Base-by-base conservation (phyloP, 225 moss, liverwort and hornwort genomes). In the Thuidium tamariscinum region DNA sequence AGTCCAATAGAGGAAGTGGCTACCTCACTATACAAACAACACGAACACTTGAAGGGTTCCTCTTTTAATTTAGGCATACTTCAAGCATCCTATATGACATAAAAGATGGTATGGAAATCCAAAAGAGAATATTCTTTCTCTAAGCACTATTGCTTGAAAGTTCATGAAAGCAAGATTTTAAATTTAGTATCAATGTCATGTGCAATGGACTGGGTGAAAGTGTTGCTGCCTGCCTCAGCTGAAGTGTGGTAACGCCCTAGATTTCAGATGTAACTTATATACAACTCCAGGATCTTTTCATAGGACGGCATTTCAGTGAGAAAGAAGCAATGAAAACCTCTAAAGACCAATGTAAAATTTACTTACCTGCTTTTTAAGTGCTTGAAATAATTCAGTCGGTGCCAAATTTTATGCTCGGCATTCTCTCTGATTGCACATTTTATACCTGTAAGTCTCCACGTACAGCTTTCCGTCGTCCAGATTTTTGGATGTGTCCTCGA, bases 361-460 rank as follows among this genome's bases (percentile, higher is more conserved):
- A 81, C 87, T 52, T 56, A 92, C 93, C 91, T 91, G 92, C 87
- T 94, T 90, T 98, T 98, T 85, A 98, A 88, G 83, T 98, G 96
- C 92, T 93, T 95, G 86, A 98, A 95, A 59, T 95, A 97, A 82
- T 94, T 95, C 32, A 98, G 92, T 68, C 98, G 94, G 88, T 98
- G 98, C 98, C 98, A 98, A 37, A 98, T 91, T 89, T 98, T 98
- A 80, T 95, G 95, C 89, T 98, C 98, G 41, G 98, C 98, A 89
- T 96, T 95, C 86, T 98, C 98, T 84, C 98, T 87, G n/a, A 98
- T 95, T 37, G 98, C 97, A 75, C 97, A 98, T 98, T 82, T 98
- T 96, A 89, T 96, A 98, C 56, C 98, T 96, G 84, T 98, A 98
- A 25, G 96, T 98, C 88, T 98, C 98, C 86, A 98, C 95, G 74